A percentile compares a stretch with the other conserved stretches of the same genome.
Evolutionary conservation across 1,284 basidiomycete species (phyloP).

Genomic region (Takashimella koratensis): DNA sequence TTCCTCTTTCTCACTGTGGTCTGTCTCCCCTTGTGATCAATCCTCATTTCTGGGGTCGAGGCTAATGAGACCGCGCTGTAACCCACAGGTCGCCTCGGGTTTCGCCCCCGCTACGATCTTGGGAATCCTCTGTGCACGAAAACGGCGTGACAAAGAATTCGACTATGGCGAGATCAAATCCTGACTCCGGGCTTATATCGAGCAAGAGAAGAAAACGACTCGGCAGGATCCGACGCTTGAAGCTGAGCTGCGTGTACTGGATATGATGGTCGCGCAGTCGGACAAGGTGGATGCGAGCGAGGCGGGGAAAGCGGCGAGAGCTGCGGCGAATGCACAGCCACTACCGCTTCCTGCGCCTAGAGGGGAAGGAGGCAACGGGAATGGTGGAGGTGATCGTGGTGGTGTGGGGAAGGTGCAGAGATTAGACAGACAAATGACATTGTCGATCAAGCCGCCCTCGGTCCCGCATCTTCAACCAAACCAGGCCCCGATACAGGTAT

Average conservation of each 20-base stretch:
- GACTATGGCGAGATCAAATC: slow-evolving; percentile 14
- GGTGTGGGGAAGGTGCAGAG: too few species aligned
- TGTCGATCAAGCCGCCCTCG: too few species aligned
- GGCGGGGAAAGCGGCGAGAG: background rate
- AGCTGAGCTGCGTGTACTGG: slow-evolving; percentile 16
- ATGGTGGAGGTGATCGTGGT: background rate
- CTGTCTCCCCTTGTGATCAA: background rate
- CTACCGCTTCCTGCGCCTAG: background rate
- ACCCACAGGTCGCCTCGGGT: slow-evolving; percentile 32
- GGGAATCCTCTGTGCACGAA: slow-evolving; percentile 23
- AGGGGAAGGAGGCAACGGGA: background rate
- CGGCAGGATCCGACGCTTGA: slow-evolving; percentile 6
- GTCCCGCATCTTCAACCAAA: background rate
- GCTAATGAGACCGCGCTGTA: too few species aligned
- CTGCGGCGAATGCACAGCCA: background rate
- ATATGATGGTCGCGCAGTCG: slow-evolving; percentile 17
- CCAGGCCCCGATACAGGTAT: background rate
- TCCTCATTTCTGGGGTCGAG: background rate
- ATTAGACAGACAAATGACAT: background rate
- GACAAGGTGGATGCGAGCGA: slow-evolving; percentile 10
- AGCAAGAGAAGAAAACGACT: slow-evolving; percentile 9
- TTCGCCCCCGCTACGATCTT: slow-evolving; percentile 28
- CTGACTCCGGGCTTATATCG: slow-evolving; percentile 10
- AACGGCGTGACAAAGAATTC: slow-evolving; percentile 10
- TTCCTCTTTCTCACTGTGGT: too few species aligned